Evolutionary conservation across 306 rosid species (phyloP), one percentile per base, ranked within the genome.

Genomic region (Castanea mollissima): DNA sequence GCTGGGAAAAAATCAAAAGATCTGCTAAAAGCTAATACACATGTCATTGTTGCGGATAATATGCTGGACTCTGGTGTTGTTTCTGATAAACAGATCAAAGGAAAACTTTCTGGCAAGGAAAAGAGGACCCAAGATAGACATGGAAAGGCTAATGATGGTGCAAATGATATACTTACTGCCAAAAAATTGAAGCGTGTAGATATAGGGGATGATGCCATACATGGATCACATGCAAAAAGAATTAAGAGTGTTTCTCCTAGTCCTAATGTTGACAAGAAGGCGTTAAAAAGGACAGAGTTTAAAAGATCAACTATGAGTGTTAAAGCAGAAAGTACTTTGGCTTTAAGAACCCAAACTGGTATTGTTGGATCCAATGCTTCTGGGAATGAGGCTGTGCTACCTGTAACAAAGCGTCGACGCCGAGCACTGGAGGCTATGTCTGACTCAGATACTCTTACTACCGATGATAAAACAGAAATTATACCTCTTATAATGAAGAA

Each of bases 161-260:
- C 85, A 80, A 87, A 84, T 83, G 94, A 89, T 69, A 72, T 80
- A 63, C 97, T 76, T 78, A 82, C 89, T 62, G 51, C 89, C 68
- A 93, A 90, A 87, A 96, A 87, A 85, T 80, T 81, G 68, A 93
- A 86, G 84, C 82, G 32, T 32, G 75, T 72, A 60, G 93, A 90
- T 56, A 55, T 86, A 21, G 84, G 88, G 52, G 91, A 89, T 52
- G 83, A 70, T 77, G 10, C 74, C 69, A 21, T 79, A 21, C 72
- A 51, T 65, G 86, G 88, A 74, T 76, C 86, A 76, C 78, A 79
- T 34, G 55, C 81, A 13, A 91, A 87, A 87, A 86, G 62, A 71
- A 60, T 69, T 54, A 90, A 80, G 88, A 79, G 76, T 54, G 78
- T 71, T 58, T 85, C 87, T 11, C 86, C 90, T 63, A 74, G 81